Evolutionary conservation across 176 grass and related monocot genomes (phyloP).

Genomic region (Oryza rufipogon): DNA sequence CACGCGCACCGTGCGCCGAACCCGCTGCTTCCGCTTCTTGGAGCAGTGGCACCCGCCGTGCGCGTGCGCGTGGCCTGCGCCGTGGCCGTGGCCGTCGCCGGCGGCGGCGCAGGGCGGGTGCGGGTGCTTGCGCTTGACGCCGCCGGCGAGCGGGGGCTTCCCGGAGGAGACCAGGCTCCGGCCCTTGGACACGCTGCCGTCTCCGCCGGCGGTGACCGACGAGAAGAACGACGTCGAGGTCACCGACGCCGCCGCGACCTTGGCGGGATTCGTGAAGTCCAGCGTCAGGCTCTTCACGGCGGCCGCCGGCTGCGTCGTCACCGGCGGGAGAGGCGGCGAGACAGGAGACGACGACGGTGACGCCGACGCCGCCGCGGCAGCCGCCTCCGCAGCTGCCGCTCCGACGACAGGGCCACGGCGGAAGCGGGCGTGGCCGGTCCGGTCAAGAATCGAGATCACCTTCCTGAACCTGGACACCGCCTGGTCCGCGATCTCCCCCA

Average conservation of each 20-base stretch:
- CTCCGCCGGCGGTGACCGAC: slow-evolving; percentile 58
- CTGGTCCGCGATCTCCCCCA: slow-evolving; percentile 71
- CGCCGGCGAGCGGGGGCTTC: slow-evolving; percentile 49
- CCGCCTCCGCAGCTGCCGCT: too few relatives aligned
- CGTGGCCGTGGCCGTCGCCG: background rate
- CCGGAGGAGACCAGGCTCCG: slow-evolving; percentile 47
- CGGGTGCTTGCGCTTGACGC: slow-evolving; percentile 53
- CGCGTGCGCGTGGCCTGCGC: slow-evolving; percentile 23
- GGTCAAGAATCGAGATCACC: slow-evolving; percentile 86
- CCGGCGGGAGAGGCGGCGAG: background rate
- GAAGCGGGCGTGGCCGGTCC: slow-evolving; percentile 91
- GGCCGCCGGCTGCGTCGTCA: background rate
- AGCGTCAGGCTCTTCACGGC: slow-evolving; percentile 46
- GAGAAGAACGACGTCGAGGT: slow-evolving; percentile 76
- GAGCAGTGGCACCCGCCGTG: slow-evolving; percentile 70
- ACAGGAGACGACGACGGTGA: background rate
- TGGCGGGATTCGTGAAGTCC: slow-evolving; percentile 59
- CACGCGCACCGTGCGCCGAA: slow-evolving; percentile 55
- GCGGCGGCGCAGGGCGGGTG: background rate
- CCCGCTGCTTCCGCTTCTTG: slow-evolving; percentile 54
- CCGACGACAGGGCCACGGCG: slow-evolving; percentile 53
- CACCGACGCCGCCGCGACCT: slow-evolving; percentile 25
- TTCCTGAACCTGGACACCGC: slow-evolving; percentile 65
- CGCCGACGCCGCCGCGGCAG: background rate
- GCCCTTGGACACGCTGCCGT: slow-evolving; percentile 79